Percentiles rank a stretch among this genome's conserved stretches.
phyloP scores from a whole-genome alignment of 129 eudicot genomes.

The Centaurea solstitialis region DNA sequence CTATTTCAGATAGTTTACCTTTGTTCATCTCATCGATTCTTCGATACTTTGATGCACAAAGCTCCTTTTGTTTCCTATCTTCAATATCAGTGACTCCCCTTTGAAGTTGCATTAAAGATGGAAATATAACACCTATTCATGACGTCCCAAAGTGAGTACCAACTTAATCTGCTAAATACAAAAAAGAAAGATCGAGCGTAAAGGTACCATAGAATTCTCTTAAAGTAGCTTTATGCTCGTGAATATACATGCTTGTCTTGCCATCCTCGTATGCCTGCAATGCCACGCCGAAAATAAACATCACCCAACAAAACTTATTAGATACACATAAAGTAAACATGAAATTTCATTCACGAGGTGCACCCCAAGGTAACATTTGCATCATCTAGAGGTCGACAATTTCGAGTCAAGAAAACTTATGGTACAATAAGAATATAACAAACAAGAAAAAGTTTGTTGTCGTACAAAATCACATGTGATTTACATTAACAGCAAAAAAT shows the following conservation, averaged over 20 bases:
- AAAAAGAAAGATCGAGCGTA: not conserved
- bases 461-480: too few species aligned
- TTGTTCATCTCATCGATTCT: conserved; percentile 51
- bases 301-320: not conserved
- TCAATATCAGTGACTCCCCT: conserved; percentile 74
- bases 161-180: not conserved
- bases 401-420: not conserved
- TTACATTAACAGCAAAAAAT: too few species aligned
- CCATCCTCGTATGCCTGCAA: conserved; percentile 84
- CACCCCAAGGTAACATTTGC: not conserved
- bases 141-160: conserved; percentile 14
- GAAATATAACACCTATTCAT: conserved; percentile 66
- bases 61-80: conserved; percentile 75
- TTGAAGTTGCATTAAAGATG: conserved; percentile 84
- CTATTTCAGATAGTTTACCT: conserved; percentile 72
- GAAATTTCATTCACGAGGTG: not conserved
- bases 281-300: not conserved
- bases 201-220: conserved; percentile 70
- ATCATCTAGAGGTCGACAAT: not conserved
- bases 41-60: conserved; percentile 57
- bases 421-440: not conserved
- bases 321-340: not conserved
- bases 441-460: too few species aligned
- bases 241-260: conserved; percentile 66
- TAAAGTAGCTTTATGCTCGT: conserved; percentile 73